Evolutionary conservation across 345 rosid species (phyloP), one percentile per base, ranked within the genome.

Genomic region (Gossypium mustelinum): DNA sequence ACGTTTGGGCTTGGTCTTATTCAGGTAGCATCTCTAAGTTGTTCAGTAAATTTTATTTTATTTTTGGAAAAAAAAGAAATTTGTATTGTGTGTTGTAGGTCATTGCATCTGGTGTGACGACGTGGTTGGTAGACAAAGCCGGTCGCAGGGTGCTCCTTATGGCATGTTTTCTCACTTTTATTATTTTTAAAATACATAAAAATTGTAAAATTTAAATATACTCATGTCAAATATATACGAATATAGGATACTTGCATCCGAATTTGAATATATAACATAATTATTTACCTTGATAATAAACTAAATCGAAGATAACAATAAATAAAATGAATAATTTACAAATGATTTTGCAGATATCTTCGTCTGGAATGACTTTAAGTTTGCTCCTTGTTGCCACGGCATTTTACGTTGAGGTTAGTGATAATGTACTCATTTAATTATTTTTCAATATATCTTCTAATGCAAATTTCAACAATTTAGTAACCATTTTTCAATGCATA

Each of bases 81-180:
- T 52, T 75, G 39, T 61, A 9, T 13, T 63, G 51, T 67, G 22
- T 75, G 64, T 79, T 74, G 64, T 78, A 94, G 98, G 98, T 95
- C 20, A 12, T 86, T 56, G 98, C 96, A 66, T 93, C 96, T 70
- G 98, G 81, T 67, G 66, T 93, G 41, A 84, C 93, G 29, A 90
- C 95, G 59, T 95, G 97, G 97, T 87, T 95, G 81, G 82, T 84
- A 68, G 98, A 95, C 76, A 89, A 78, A 85, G 81, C 92, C 67
- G 99, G 99, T 64, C 97, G 99, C 70, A 85, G 98, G 77, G 72
- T 95, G 77, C 91, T 95, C 44, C 94, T 95, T 74, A 86, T 87
- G 75, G 99, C 93, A 74, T 77, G 94, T 77, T 66, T 34, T 48
- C 50, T 66, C 70, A 18, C n/a, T 51, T 51, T 50, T 51, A 27